Conservation (phyloP, 345 rosid species). For the Gossypium anomalum region DNA sequence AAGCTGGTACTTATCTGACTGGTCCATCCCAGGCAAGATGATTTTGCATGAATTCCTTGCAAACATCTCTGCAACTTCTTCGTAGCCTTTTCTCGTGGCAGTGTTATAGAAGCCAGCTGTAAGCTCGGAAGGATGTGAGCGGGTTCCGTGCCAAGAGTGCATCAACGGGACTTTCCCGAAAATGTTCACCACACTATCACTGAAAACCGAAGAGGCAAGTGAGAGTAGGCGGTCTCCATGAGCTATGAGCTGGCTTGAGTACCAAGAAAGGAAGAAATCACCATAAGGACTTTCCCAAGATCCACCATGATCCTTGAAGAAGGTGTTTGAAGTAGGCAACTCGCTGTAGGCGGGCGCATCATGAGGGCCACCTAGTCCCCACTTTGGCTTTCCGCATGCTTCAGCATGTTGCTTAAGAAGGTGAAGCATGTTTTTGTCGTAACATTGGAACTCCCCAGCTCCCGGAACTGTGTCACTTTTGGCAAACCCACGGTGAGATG, state of each 20-base stretch:
- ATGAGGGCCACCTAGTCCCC: slow-evolving; percentile 95
- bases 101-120: slow-evolving; percentile 79
- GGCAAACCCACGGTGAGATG: slow-evolving; percentile 44
- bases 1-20: slow-evolving; percentile 53
- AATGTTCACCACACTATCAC: slow-evolving; percentile 31
- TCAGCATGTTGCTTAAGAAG: slow-evolving; percentile 67
- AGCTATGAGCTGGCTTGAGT: slow-evolving; percentile 55
- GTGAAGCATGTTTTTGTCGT: slow-evolving; percentile 68
- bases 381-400: slow-evolving; percentile 58
- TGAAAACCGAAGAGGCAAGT: slow-evolving; percentile 51
- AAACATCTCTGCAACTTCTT: slow-evolving; percentile 51
- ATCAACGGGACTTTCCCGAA: slow-evolving; percentile 66
- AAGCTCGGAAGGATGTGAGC: slow-evolving; percentile 65
- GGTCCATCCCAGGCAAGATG: slow-evolving; percentile 83
- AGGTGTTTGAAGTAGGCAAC: slow-evolving; percentile 38
- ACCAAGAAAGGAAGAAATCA: slow-evolving; percentile 86
- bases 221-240: slow-evolving; percentile 72
- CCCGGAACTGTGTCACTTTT: slow-evolving; percentile 33
- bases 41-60: slow-evolving; percentile 72
- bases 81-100: slow-evolving; percentile 54
- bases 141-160: slow-evolving; percentile 65
- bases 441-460: slow-evolving; percentile 87
- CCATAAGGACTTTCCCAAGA: slow-evolving; percentile 88
- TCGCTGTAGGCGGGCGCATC: slow-evolving; percentile 61
- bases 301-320: slow-evolving; percentile 72